Evolutionary conservation across 2,329 filamentous ascomycete species (phyloP).

Genomic region (Aureobasidium musti): DNA sequence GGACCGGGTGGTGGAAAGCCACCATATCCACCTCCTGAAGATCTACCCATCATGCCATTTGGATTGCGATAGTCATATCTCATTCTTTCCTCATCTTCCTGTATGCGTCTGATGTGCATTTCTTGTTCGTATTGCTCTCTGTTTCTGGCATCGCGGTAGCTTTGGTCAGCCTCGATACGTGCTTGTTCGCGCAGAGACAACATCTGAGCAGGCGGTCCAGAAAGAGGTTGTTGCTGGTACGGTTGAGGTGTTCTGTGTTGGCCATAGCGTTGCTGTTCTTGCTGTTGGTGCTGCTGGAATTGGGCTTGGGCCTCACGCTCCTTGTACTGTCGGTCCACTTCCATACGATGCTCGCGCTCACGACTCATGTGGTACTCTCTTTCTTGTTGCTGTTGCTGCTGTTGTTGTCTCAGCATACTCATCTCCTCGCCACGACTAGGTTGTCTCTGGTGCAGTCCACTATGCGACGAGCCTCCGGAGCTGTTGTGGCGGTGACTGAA

Average conservation of each 20-base stretch:
- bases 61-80: slow-evolving; percentile 19
- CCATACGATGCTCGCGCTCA: slow-evolving; percentile 24
- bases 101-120: slow-evolving; percentile 8
- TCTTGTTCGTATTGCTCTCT: slow-evolving; percentile 20
- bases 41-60: slow-evolving; percentile 14
- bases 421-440: slow-evolving; percentile 37
- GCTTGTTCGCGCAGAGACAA: slow-evolving; percentile 23
- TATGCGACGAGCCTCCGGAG: slow-evolving; percentile 34
- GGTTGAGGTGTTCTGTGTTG: slow-evolving; percentile 12
- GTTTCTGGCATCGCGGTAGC: slow-evolving; percentile 17
- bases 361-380: slow-evolving; percentile 20
- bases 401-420: slow-evolving; percentile 16
- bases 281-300: slow-evolving; percentile 19
- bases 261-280: slow-evolving; percentile 21
- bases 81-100: slow-evolving; percentile 27
- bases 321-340: slow-evolving; percentile 26
- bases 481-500: slow-evolving; percentile 40
- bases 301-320: slow-evolving; percentile 23
- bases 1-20: slow-evolving; percentile 14
- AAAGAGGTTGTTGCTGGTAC: slow-evolving; percentile 10
- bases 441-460: slow-evolving; percentile 35
- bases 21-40: slow-evolving; percentile 6
- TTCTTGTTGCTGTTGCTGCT: slow-evolving; percentile 32
- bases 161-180: slow-evolving; percentile 17
- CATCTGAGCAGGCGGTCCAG: neutral